Evolutionary conservation across 331 rosid genomes (phyloP), one percentile per base, ranked within the genome.

Genomic region (Dryas integrifolia): DNA sequence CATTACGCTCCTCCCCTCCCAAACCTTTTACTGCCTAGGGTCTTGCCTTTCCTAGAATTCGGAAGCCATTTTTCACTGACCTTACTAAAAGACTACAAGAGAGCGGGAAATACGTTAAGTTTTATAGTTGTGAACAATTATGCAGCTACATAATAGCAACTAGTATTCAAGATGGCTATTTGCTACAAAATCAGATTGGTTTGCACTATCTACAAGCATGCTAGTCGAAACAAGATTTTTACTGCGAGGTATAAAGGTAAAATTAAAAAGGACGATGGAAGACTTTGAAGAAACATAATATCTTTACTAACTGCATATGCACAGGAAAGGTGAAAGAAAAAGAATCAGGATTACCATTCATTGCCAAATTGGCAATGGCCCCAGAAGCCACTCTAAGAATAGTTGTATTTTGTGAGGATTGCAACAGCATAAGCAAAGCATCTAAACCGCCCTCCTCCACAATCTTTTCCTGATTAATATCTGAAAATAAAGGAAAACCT

Each of bases 371-470:
- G 58, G 94, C 94, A 58, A 88, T 78, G 62, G 91, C 94, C 49
- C 94, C 94, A 21, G 94, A 88, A 74, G 89, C 86, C 75, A 86
- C 94, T 72, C 94, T 76, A 62, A 88, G 89, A 73, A 88, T 84
- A 58, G 89, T 88, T 76, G 83, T 47, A 76, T 81, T 84, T 79
- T 81, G 81, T 4, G 91, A 86, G 74, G 88, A 80, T 69, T 65
- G 81, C 81, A 88, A 73, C 69, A 88, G 80, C 78, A 57, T 48
- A 68, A 88, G 88, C 83, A 88, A 79, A 82, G 88, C 85, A 62
- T 86, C 91, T 72, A 86, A 79, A 51, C 91, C 91, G 1, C 94
- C 94, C 80, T 88, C 91, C 72, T 88, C 94, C 55, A 88, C 87
- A 51, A 88, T 86, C 69, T 72, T 88, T 72, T 81, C 87, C 77